A percentile compares a stretch with the other conserved stretches of the same genome.
phyloP scores from a whole-genome alignment of 2,329 filamentous ascomycete genomes.

The Colletotrichum incanum region DNA sequence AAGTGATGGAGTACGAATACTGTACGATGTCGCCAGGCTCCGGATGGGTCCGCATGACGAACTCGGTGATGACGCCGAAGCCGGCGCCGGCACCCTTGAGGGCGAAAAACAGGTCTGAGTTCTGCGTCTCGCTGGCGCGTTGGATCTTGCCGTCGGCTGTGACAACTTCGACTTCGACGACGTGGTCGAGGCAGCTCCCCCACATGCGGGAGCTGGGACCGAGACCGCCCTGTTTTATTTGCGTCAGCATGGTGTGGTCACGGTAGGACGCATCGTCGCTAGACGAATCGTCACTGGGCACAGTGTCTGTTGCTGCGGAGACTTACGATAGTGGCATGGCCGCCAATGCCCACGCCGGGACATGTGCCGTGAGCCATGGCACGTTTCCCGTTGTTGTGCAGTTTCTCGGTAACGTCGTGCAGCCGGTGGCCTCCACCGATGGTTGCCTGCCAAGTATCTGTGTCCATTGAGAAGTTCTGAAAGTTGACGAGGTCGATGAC shows the following conservation, averaged over 20 bases:
- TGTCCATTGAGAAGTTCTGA: constrained; percentile 68
- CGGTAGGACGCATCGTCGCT: constrained; percentile 24
- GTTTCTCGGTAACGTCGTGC: constrained; percentile 64
- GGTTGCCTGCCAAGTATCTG: constrained; percentile 66
- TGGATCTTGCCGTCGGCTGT: constrained; percentile 69
- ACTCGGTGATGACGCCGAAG: constrained; percentile 72
- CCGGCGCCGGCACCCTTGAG: constrained; percentile 70
- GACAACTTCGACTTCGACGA: constrained; percentile 70
- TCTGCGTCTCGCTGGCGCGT: constrained; percentile 62
- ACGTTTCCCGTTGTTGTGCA: constrained; percentile 68
- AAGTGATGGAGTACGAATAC: constrained; percentile 70
- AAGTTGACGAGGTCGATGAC: constrained; percentile 70
- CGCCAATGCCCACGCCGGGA: constrained; percentile 71
- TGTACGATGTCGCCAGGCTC: constrained; percentile 71
- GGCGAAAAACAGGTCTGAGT: constrained; percentile 71
- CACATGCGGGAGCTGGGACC: constrained; percentile 73
- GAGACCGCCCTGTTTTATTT: constrained; percentile 65
- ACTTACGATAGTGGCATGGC: constrained; percentile 70
- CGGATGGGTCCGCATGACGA: constrained; percentile 69
- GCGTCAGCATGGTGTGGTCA: constrained; percentile 18
- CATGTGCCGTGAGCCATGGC: constrained; percentile 74
- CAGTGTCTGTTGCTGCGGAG: background rate
- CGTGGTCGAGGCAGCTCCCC: constrained; percentile 70
- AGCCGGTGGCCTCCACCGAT: constrained; percentile 70
- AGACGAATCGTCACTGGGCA: background rate